These are phyloP conservation scores for Colletotrichum lupini DNA, from an alignment of 2,329 filamentous ascomycete species.

Conservation along the genomic window DNA sequence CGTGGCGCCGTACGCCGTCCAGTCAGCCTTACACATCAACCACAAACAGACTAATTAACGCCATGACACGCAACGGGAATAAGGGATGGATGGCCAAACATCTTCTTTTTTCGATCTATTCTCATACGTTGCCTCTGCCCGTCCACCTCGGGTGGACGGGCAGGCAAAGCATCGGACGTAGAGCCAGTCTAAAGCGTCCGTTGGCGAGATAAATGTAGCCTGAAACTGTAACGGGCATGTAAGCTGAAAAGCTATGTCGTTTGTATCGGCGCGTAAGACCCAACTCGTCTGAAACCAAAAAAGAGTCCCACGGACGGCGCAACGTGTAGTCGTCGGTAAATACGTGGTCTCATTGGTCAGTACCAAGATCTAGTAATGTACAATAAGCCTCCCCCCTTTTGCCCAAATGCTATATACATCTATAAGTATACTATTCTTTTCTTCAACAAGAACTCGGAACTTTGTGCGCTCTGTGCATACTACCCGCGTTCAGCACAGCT, in stretches of 20 bases:
- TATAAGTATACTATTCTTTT: background rate
- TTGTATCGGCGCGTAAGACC: background rate
- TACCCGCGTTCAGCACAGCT: background rate
- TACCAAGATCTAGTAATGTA: background rate
- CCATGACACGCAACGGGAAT: background rate
- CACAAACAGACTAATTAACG: background rate
- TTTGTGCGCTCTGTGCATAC: background rate
- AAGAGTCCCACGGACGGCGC: background rate
- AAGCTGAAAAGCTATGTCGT: background rate
- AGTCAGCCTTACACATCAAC: background rate
- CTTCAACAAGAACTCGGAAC: background rate
- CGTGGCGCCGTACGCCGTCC: too few species aligned
- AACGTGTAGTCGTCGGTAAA: background rate
- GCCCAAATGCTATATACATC: background rate
- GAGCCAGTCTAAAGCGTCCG: background rate
- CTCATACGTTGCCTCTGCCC: background rate
- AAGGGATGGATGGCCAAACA: background rate
- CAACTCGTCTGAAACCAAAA: conserved; percentile 3
- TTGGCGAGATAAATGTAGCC: background rate
- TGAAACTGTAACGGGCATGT: background rate
- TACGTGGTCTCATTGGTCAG: conserved; percentile 1
- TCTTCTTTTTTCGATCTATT: background rate
- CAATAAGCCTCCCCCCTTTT: background rate
- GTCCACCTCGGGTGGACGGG: too few species aligned
- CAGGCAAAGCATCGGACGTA: background rate